Base-by-base conservation (phyloP, 2,329 filamentous ascomycete species). In the Fusarium solani-melongenae region DNA sequence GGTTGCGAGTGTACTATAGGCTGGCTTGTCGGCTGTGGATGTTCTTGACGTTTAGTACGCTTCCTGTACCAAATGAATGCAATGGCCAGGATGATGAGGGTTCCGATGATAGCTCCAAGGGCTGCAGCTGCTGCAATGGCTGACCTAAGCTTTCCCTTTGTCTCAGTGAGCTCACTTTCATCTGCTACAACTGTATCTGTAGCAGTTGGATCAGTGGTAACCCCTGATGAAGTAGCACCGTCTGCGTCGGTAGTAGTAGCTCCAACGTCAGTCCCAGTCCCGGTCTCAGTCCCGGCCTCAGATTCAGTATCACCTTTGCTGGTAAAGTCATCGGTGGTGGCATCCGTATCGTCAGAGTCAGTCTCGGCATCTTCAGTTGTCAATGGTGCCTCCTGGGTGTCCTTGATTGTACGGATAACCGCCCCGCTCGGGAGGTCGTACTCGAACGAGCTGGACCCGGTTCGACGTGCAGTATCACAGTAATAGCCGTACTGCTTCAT, bases 401-500 rank as follows among this genome's bases (percentile, higher is more conserved):
- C 56, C 11, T 31, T 53, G 59, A 34, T 36, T 7, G 41, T 62
- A 17, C 49, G 61, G n/a, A 46, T 64, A 14, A 64, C 29, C 2
- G 51, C 38, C 1, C 53, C 49, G 8, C n/a, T n/a, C 1, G 62
- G 62, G 10, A 64, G 24, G 15, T 44, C 24, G 17, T 64, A 64
- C 2, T 14, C 22, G 17, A 58, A 49, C 1, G 62, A 41, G 7
- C 24, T 56, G 5, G n/a, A 39, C 5, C 15, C 24, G 24, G 24
- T 20, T 6, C 14, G 7, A 7, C 46, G 33, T n/a, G 9, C 11
- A 4, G 2, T 2, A 20, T 33, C 61, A 36, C 61, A 64, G 24
- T 64, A 64, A n/a, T 33, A 55, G 1, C 17, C 51, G 15, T 64
- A 64, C 24, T 64, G 29, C n/a, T 36, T 33, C 61, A 64, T 64